These are phyloP conservation scores for Trametes maxima DNA, from an alignment of 768 basidiomycete genomes.

Conservation along the genomic window DNA sequence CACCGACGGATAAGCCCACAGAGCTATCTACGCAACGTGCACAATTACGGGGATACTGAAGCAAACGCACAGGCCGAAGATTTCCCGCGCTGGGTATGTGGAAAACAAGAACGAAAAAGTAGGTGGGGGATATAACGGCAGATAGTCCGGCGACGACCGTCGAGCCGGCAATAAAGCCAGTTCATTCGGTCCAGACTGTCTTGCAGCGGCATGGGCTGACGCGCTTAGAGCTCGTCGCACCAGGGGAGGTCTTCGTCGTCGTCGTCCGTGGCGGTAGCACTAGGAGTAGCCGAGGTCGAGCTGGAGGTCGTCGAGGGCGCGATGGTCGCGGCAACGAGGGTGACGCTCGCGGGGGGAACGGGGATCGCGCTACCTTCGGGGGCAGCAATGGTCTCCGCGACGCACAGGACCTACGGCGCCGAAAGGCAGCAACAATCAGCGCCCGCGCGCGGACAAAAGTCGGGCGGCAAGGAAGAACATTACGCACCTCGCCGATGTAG, in stretches of 20 bases:
- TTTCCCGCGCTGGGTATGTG: constrained; percentile 12
- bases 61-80: background rate
- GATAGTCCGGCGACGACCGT: background rate
- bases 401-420: constrained; percentile 57
- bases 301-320: constrained; percentile 23
- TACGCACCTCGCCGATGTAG: constrained; percentile 75
- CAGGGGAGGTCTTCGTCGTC: constrained; percentile 50
- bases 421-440: background rate
- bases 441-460: background rate
- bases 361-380: constrained; percentile 37
- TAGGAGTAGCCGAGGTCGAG: constrained; percentile 5
- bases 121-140: background rate
- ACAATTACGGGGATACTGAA: constrained; percentile 10
- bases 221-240: constrained; percentile 51
- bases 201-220: background rate
- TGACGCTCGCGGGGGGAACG: constrained; percentile 17
- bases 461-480: background rate
- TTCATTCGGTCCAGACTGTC: background rate
- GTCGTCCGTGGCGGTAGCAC: constrained; percentile 28
- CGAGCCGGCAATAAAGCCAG: background rate
- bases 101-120: constrained; percentile 2
- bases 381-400: constrained; percentile 39
- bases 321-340: constrained; percentile 29
- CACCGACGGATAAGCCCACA: constrained; percentile 16
- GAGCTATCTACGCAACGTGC: constrained; percentile 22